Conservation (phyloP, 345 rosid genomes). For the Aquilaria malaccensis region DNA sequence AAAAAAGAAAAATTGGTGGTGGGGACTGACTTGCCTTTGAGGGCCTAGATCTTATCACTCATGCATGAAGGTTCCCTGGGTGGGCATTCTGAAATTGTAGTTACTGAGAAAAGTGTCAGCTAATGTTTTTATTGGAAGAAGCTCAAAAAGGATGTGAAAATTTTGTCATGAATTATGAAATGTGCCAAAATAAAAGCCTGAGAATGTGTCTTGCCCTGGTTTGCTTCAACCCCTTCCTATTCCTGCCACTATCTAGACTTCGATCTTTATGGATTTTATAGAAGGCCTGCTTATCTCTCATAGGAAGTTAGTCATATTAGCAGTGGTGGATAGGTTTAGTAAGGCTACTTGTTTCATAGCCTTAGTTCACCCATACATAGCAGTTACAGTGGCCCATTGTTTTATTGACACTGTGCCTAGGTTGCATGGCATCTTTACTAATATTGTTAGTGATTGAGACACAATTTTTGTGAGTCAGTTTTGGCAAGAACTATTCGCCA, state of each 20-base stretch:
- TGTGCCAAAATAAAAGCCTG: background rate
- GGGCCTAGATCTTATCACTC: background rate
- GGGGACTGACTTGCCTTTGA: background rate
- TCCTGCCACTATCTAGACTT: background rate
- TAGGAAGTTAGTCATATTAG: background rate
- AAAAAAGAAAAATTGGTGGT: background rate
- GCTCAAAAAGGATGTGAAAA: background rate
- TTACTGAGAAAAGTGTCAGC: background rate
- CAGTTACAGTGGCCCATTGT: background rate
- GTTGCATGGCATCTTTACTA: too few relatives aligned
- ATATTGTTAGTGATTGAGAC: too few relatives aligned
- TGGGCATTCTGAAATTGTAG: background rate
- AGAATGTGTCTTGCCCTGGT: background rate
- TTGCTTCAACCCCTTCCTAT: background rate
- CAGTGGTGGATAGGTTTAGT: background rate
- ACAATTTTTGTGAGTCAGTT: background rate
- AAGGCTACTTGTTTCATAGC: background rate
- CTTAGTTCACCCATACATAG: background rate
- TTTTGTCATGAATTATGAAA: background rate
- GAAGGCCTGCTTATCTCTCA: background rate
- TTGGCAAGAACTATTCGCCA: background rate
- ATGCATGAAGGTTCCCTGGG: background rate
- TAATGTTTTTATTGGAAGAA: background rate
- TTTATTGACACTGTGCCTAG: too few relatives aligned
- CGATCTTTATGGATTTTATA: slow-evolving; percentile 1